phyloP scores from a whole-genome alignment of 805 yeast genomes.

The Dipodascopsis uninucleata region DNA sequence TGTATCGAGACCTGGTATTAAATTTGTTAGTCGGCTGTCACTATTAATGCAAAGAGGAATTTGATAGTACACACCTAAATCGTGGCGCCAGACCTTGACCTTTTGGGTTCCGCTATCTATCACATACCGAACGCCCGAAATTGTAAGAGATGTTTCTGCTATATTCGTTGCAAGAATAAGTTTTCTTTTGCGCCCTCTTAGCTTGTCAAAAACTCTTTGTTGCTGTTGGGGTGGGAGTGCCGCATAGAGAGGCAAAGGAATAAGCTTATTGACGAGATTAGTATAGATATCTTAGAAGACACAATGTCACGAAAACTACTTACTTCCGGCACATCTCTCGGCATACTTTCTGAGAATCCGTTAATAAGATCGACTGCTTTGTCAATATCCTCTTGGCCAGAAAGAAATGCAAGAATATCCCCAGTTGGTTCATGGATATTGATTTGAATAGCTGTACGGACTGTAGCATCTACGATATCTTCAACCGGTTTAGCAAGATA shows the following conservation, averaged over 20 bases:
- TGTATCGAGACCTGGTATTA: constrained; percentile 79
- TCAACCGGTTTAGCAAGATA: constrained; percentile 65
- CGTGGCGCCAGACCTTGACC: constrained; percentile 93
- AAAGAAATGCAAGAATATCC: constrained; percentile 85
- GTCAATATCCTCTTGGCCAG: constrained; percentile 98
- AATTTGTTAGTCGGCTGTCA: constrained; percentile 1
- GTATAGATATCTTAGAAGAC: not conserved
- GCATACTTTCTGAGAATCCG: constrained; percentile 11
- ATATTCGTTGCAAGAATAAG: constrained; percentile 90
- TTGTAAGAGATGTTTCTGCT: constrained; percentile 97
- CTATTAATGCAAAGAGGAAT: no score
- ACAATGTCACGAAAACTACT: constrained; percentile 1
- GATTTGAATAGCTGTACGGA: constrained; percentile 70
- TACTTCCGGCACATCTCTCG: constrained; percentile 20
- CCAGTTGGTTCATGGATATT: constrained; percentile 80
- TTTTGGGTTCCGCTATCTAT: constrained; percentile 90
- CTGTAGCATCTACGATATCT: constrained; percentile 77
- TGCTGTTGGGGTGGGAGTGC: constrained; percentile 86
- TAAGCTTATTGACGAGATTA: constrained; percentile 54
- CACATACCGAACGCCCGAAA: constrained; percentile 89
- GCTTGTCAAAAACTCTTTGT: constrained; percentile 66
- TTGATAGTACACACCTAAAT: constrained; percentile 40
- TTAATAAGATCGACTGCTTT: constrained; percentile 63
- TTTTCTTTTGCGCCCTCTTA: constrained; percentile 68
- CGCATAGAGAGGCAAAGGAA: constrained; percentile 86